phyloP scores from a whole-genome alignment of 2,329 filamentous ascomycete species.

The Myrmaecium sp. region DNA sequence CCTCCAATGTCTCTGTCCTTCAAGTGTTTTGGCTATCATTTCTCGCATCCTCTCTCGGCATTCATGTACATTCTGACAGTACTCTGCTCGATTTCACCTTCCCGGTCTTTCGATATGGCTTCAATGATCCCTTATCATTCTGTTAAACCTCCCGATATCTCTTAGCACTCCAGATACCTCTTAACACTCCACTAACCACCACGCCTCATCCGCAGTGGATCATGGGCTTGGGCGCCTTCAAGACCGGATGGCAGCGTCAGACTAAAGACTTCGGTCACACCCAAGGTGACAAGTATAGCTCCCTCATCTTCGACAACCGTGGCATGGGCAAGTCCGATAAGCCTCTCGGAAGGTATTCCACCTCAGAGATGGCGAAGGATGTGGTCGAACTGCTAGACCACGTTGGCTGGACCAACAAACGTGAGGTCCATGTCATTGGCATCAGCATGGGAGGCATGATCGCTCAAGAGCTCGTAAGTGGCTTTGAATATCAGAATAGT shows the following conservation, averaged over 20 bases:
- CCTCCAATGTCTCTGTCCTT: conserved; percentile 1
- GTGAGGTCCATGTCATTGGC: conserved; percentile 52
- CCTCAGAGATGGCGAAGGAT: conserved; percentile 71
- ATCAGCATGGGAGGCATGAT: conserved; percentile 89
- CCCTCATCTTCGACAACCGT: conserved; percentile 67
- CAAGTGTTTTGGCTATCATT: too few species aligned
- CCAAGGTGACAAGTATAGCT: conserved; percentile 48
- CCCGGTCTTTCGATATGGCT: too few species aligned
- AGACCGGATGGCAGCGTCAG: conserved; percentile 64
- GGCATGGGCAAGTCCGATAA: conserved; percentile 70
- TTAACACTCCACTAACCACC: conserved; percentile 3
- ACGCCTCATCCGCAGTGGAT: conserved; percentile 40
- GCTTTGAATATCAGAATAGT: conserved; percentile 4
- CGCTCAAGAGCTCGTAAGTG: conserved; percentile 54
- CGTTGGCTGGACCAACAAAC: conserved; percentile 47
- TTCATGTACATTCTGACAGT: too few species aligned
- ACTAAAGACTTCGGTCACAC: conserved; percentile 68
- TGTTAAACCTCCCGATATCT: too few species aligned
- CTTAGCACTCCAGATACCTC: background rate
- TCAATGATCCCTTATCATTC: conserved; percentile 2
- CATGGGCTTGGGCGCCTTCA: conserved; percentile 59
- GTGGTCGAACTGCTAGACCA: conserved; percentile 51
- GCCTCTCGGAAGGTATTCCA: conserved; percentile 62
- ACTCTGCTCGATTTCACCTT: too few species aligned
- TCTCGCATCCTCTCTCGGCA: too few species aligned